Base-by-base conservation (phyloP, 164 flowering plant species). In the Nymphaea colorata region DNA sequence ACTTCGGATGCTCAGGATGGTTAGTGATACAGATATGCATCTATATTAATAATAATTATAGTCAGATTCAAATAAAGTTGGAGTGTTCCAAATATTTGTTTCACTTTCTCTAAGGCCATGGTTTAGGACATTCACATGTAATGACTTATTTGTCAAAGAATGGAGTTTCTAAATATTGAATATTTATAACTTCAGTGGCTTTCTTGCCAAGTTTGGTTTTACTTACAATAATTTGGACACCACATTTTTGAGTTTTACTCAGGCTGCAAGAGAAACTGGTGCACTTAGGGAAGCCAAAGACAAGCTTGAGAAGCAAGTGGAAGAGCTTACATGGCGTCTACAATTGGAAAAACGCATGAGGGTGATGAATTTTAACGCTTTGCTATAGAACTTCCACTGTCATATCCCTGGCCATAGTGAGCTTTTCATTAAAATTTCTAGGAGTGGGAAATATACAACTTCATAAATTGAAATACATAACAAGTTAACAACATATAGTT, bases 251-350 rank as follows among this genome's bases (percentile, higher is more conserved):
- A 68, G 45, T 65, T 42, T 68, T 74, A 14, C 71, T 68, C 79
- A 93, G 98, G 95, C 83, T 69, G 85, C 98, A 61, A 85, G 91
- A 79, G 98, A 93, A 77, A 90, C 95, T 44, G 98, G 98, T 70
- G 96, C 95, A 71, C 93, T 90, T 53, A 88, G 85, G 82, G 96
- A 93, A 81, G 98, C 98, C 6, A 90, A 93, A 77, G 90, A 93
- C 73, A 93, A 90, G 82, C 93, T 93, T 67, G 91, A 87, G 74
- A 93, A 90, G 67, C 79, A 72, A 63, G 86, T 90, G 69, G 98
- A 93, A 79, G 96, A 93, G 70, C 91, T 93, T 66, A 90, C 98
- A 68, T 90, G 91, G 95, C 91, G 95, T 69, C 71, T 93, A 69
- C 91, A 88, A 68, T 75, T 90, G 70, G 96, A 93, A 78, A 93